Percentiles rank a stretch among this genome's conserved stretches.
Evolutionary conservation across 352 stramenopile genomes (phyloP).

Genomic region (Phytopythium litorale): DNA sequence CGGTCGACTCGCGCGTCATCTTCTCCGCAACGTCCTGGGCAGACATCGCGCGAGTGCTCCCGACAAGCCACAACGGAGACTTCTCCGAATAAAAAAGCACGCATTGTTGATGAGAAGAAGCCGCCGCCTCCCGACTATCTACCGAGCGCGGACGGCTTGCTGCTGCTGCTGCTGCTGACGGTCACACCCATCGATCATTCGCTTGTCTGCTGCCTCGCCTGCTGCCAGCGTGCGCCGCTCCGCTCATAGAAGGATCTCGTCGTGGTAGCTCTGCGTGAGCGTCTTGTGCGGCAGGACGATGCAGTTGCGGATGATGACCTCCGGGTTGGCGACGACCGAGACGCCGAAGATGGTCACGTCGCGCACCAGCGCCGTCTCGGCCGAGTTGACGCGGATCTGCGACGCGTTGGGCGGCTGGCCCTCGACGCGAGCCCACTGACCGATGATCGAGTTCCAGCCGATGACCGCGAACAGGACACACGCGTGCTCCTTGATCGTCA

Average conservation of each 20-base stretch:
- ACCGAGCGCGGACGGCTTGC: background rate
- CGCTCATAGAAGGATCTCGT: slow-evolving; percentile 85
- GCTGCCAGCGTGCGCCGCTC: slow-evolving; percentile 10
- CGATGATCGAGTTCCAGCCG: slow-evolving; percentile 87
- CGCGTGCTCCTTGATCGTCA: slow-evolving; percentile 86
- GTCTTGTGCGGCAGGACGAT: slow-evolving; percentile 88
- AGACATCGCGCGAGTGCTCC: slow-evolving; percentile 12
- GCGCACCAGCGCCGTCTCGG: slow-evolving; percentile 74
- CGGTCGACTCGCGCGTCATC: slow-evolving; percentile 13
- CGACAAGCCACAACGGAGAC: background rate
- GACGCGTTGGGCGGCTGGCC: slow-evolving; percentile 78
- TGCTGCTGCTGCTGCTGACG: background rate
- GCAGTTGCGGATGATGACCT: slow-evolving; percentile 89
- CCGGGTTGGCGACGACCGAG: slow-evolving; percentile 81
- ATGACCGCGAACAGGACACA: slow-evolving; percentile 87
- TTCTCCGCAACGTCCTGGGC: slow-evolving; percentile 23
- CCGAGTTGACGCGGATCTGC: slow-evolving; percentile 62
- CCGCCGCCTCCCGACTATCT: background rate
- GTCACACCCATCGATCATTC: background rate
- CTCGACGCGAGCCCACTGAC: slow-evolving; percentile 83
- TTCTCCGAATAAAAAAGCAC: background rate
- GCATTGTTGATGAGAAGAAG: background rate
- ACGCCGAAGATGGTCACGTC: slow-evolving; percentile 89
- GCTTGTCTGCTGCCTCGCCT: background rate
- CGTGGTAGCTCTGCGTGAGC: slow-evolving; percentile 85